Conservation (phyloP, 495 filamentous ascomycete genomes). For the Saxophila tyrrhenica region DNA sequence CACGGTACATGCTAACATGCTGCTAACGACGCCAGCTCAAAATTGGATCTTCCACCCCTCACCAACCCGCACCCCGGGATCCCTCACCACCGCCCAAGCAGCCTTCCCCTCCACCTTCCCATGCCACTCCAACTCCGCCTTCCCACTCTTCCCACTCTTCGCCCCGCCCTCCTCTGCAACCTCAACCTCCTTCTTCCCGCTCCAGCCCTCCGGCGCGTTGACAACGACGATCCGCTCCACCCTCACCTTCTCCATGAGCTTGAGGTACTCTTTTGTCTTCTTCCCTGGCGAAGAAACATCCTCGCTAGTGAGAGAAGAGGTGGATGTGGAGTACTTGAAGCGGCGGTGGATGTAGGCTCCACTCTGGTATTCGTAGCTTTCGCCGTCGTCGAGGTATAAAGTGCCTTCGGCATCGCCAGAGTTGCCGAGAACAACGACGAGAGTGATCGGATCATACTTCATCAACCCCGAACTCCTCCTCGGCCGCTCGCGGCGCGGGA, state of each 20-base stretch:
- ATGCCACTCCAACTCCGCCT: conserved; percentile 46
- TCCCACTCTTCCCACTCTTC: conserved; percentile 36
- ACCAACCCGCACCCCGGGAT: conserved; percentile 64
- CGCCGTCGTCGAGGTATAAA: conserved; percentile 87
- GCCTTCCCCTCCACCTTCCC: conserved; percentile 51
- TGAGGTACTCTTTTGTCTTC: conserved; percentile 61
- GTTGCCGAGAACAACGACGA: conserved; percentile 65
- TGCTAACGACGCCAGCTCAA: background rate
- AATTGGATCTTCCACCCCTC: conserved; percentile 62
- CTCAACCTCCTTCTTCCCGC: conserved; percentile 50
- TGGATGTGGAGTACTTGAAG: conserved; percentile 49
- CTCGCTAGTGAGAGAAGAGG: conserved; percentile 41
- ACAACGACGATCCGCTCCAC: conserved; percentile 79
- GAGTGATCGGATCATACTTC: conserved; percentile 88
- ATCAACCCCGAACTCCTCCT: conserved; percentile 76
- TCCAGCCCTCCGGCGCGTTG: conserved; percentile 63
- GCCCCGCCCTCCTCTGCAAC: conserved; percentile 55
- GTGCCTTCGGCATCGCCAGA: conserved; percentile 64
- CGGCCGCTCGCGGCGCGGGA: conserved; percentile 79
- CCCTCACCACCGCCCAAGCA: conserved; percentile 68
- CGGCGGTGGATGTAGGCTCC: conserved; percentile 77
- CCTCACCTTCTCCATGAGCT: conserved; percentile 60
- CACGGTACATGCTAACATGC: too few relatives aligned
- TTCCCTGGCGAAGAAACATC: conserved; percentile 40
- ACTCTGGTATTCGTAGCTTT: conserved; percentile 74